Evolutionary conservation across 352 stramenopile genomes (phyloP).

Genomic region (Phytophthora cactorum): DNA sequence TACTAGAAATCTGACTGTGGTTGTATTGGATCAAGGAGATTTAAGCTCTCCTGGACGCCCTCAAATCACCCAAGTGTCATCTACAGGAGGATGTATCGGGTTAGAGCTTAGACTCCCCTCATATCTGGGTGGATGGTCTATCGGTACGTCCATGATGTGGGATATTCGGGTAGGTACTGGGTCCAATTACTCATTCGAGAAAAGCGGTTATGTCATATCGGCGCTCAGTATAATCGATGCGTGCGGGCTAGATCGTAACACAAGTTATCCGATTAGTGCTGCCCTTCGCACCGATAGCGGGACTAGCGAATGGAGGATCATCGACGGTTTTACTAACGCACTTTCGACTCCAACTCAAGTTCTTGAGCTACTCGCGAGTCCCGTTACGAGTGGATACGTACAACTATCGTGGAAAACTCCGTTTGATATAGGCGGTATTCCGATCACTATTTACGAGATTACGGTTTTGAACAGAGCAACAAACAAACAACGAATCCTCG

Average conservation of each 20-base stretch:
- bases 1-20: conserved; percentile 23
- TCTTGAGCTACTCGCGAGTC: conserved; percentile 9
- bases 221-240: conserved; percentile 5
- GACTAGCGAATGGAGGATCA: conserved; percentile 21
- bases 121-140: conserved; percentile 35
- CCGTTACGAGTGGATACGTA: conserved; percentile 34
- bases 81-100: conserved; percentile 41
- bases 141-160: not conserved
- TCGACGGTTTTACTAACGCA: conserved; percentile 27
- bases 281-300: conserved; percentile 33
- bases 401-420: conserved; percentile 40
- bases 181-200: not conserved
- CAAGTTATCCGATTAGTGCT: conserved; percentile 34
- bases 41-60: conserved; percentile 46
- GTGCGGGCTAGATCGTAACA: conserved; percentile 32
- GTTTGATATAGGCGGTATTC: conserved; percentile 35
- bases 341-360: conserved; percentile 33
- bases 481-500: conserved; percentile 4
- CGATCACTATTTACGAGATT: conserved; percentile 37
- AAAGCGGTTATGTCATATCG: not conserved
- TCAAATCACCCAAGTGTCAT: not conserved
- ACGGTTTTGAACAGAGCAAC: conserved; percentile 19
- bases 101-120: conserved; percentile 25
- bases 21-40: conserved; percentile 47
- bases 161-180: not conserved